These are phyloP conservation scores for Coemansia sp. DNA, from an alignment of 192 early-diverging fungal species.

Conservation along the genomic window DNA sequence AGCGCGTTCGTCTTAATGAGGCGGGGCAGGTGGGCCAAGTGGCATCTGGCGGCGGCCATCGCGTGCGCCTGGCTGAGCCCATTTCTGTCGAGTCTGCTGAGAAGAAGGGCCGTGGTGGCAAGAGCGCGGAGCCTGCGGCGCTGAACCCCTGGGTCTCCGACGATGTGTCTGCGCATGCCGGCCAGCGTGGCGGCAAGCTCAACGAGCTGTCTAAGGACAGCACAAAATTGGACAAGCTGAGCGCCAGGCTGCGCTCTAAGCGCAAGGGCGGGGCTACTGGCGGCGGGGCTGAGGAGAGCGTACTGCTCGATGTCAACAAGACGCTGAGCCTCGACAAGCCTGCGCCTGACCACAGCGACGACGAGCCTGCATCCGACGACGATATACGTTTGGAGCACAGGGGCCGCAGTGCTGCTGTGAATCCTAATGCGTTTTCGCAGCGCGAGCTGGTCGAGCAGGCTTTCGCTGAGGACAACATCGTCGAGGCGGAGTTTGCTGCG, in stretches of 20 bases:
- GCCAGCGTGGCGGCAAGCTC: constrained; percentile 53
- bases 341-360: constrained; percentile 11
- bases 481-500: constrained; percentile 82
- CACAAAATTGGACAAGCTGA: constrained; percentile 65
- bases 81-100: constrained; percentile 48
- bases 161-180: constrained; percentile 40
- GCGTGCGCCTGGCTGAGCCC: constrained; percentile 61
- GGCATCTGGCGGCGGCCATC: constrained; percentile 57
- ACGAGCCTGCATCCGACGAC: constrained; percentile 21
- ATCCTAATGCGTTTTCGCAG: constrained; percentile 64
- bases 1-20: constrained; percentile 60
- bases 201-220: constrained; percentile 55
- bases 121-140: constrained; percentile 32
- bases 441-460: constrained; percentile 88
- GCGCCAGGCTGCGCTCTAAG: constrained; percentile 67
- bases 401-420: constrained; percentile 51
- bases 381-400: constrained; percentile 23
- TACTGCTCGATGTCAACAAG: constrained; percentile 72
- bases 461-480: constrained; percentile 92
- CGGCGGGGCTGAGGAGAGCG: constrained; percentile 55
- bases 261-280: constrained; percentile 34
- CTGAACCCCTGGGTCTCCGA: constrained; percentile 81
- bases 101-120: constrained; percentile 18
- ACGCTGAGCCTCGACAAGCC: constrained; percentile 42
- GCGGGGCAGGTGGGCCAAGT: constrained; percentile 52